These are phyloP conservation scores for Dioscorea dumetorum DNA, from an alignment of 106 monocot genomes.

Conservation along the genomic window DNA sequence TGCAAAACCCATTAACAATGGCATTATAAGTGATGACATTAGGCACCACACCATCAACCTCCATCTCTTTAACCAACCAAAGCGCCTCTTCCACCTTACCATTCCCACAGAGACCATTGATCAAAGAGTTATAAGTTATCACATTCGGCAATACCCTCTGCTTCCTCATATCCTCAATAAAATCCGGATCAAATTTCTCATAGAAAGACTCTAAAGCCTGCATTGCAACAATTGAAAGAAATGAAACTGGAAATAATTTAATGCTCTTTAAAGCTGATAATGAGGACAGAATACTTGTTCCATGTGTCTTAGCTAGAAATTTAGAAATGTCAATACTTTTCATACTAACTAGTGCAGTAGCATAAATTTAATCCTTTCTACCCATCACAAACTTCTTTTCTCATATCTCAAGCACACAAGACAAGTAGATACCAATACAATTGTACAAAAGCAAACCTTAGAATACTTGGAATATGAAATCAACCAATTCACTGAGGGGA, in stretches of 20 bases:
- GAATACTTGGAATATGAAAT: constrained; percentile 99
- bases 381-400: too few relatives aligned
- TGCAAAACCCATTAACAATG: constrained; percentile 78
- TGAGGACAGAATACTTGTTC: too few relatives aligned
- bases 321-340: too few relatives aligned
- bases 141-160: constrained; percentile 37
- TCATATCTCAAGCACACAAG: too few relatives aligned
- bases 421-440: too few relatives aligned
- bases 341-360: too few relatives aligned
- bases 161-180: constrained; percentile 68
- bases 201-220: constrained; percentile 98
- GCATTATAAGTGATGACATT: constrained; percentile 65
- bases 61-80: constrained; percentile 54
- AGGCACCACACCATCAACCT: constrained; percentile 22
- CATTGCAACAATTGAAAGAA: constrained; percentile 1
- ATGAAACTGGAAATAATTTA: too few relatives aligned
- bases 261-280: too few relatives aligned
- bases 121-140: constrained; percentile 61
- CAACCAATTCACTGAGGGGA: too few relatives aligned
- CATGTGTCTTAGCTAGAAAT: too few relatives aligned
- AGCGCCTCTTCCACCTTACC: constrained; percentile 52
- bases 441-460: constrained; percentile 32
- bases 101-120: constrained; percentile 45
- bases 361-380: too few relatives aligned
- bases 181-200: constrained; percentile 83